Percentiles rank a stretch among this genome's conserved stretches.
Conservation (phyloP, 2,329 filamentous ascomycete genomes). For the Talaromyces sp. region DNA sequence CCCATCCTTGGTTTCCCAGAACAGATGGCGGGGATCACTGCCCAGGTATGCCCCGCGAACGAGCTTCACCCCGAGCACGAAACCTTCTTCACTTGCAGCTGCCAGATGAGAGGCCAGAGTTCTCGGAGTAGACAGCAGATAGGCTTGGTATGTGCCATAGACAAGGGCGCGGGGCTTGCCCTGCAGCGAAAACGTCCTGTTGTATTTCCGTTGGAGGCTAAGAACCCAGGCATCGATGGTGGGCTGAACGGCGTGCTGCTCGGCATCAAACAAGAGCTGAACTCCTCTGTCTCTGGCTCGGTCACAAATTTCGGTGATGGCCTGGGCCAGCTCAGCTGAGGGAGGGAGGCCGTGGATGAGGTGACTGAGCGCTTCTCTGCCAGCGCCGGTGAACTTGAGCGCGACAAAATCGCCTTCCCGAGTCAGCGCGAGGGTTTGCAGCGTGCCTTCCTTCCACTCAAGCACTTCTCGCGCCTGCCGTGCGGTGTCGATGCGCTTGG, state of each 20-base stretch:
- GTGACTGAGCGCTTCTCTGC: constrained; percentile 64
- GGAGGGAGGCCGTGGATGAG: constrained; percentile 60
- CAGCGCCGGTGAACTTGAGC: constrained; percentile 76
- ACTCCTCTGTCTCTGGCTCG: constrained; percentile 65
- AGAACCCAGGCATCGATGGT: constrained; percentile 80
- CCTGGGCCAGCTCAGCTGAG: constrained; percentile 57
- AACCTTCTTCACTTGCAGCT: constrained; percentile 53
- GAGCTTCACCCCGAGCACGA: constrained; percentile 66
- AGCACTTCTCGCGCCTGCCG: constrained; percentile 17
- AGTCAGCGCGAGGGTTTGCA: constrained; percentile 58
- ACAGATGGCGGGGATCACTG: constrained; percentile 62
- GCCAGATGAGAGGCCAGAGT: constrained; percentile 58
- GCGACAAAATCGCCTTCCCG: constrained; percentile 56
- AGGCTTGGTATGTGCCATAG: constrained; percentile 74
- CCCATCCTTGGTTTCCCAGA: constrained; percentile 63
- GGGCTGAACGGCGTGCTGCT: constrained; percentile 70
- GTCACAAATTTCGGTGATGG: constrained; percentile 70
- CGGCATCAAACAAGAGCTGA: constrained; percentile 74
- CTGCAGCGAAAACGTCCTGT: constrained; percentile 44
- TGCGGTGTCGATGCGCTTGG: not conserved
- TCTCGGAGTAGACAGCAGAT: constrained; percentile 58
- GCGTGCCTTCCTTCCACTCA: constrained; percentile 67
- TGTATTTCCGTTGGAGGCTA: constrained; percentile 67
- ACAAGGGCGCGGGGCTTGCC: constrained; percentile 53
- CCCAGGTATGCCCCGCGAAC: constrained; percentile 69